Base-by-base conservation (phyloP, 805 yeast species). In the Ogataea saltuana region DNA sequence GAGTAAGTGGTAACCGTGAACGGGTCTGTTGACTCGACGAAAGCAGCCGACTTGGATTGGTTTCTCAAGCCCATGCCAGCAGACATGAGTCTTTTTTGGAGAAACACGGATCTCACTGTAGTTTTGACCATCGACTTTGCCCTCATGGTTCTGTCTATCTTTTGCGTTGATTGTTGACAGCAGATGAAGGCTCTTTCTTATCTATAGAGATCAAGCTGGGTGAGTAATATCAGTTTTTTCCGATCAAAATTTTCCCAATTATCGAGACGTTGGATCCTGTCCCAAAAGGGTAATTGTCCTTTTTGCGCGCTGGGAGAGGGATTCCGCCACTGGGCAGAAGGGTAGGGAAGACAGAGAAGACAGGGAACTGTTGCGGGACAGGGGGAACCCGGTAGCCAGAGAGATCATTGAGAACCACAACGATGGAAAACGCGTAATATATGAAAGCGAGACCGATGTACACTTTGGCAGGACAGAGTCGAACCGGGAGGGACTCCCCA, bases 1-100 rank as follows among this genome's bases (percentile, higher is more conserved):
- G 89, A 76, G 59, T 88, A 88, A 0, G 95, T 87, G 4, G 93
- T 81, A 7, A 83, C 90, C 8, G 82, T 73, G 60, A 68, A 82
- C 7, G 76, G 79, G 32, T 72, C 71, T 41, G 71, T 67, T 16
- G 72, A 72, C 19, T 66, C 64, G 35, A 83, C 69, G 53, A 56
- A 68, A 46, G 61, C 55, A 2, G 54, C 52, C 1, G 78, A 67
- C 16, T 64, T 62, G 4, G 59, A 39, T 3, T 50, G 28, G 18
- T 16, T 37, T 29, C 50, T 49, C 19, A 39, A 32, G 3, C 43
- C n/a, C 3, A 21, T 8, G 1, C 48, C 15, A 10, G 49, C 23
- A 2, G 53, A 26, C 6, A 50, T 29, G 9, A 29, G 27, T 33
- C 50, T 49, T 27, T 48, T 51, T 16, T 33, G 45, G 23, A 41